Base-by-base conservation (phyloP, 495 filamentous ascomycete genomes). In the Aspergillus ellipticus region DNA sequence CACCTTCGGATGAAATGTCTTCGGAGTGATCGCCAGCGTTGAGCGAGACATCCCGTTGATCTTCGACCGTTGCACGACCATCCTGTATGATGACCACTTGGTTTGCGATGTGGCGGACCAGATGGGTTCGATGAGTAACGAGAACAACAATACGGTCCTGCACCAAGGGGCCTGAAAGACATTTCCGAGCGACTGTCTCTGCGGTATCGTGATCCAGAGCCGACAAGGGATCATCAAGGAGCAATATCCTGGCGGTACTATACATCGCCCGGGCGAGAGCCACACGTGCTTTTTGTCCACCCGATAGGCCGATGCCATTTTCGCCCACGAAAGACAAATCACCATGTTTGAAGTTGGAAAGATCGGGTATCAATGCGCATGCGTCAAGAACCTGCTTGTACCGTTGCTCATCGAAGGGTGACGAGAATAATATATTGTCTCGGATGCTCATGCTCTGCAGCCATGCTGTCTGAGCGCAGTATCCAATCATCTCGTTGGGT, bases 381-480 rank as follows among this genome's bases (percentile, higher is more conserved):
- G 84, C 85, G 42, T 82, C 73, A 0, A 90, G 54, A 1, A 84
- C 82, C 49, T 76, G 74, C 41, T 80, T 81, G 57, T 85, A 86
- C 0, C 83, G 77, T 21, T 65, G 64, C 20, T 82, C 81, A 51
- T 93, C 86, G 53, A 88, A 89, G 0, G 80, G 80, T 10, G 84
- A 79, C 37, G 85, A 87, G 66, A 94, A 94, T 1, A 93, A 68
- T 42, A 93, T 92, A 56, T 93, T 93, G 29, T 93, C 86, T 2
- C 86, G 85, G 43, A 96, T 91, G 55, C 83, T 92, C 89, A 93
- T 93, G 61, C 87, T 93, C 65, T 94, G 89, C 6, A 96, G 76
- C 90, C 90, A 96, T n/a, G 90, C 88, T 4, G 84, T 88, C 61
- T 96, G 89, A 2, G 85, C 83, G 65, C 89, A 92, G 70, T 92